Conservation (phyloP, 768 basidiomycete species). For the Collybia mongolica region DNA sequence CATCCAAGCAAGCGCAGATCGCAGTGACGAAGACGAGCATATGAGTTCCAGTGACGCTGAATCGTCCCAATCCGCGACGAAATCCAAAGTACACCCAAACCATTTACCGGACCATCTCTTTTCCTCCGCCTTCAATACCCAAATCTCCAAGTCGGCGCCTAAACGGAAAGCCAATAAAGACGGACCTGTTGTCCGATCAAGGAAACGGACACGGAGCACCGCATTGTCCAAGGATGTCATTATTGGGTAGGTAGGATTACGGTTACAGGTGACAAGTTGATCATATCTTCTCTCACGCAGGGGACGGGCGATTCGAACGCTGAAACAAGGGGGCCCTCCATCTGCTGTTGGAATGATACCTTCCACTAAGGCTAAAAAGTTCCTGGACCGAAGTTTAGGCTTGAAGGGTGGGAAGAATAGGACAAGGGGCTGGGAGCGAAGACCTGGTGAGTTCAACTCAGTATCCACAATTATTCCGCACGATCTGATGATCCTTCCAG, state of each 20-base stretch:
- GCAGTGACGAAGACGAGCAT: background rate
- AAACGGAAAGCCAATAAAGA: slow-evolving; percentile 21
- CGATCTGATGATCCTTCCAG: slow-evolving; percentile 24
- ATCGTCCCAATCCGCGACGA: slow-evolving; percentile 3
- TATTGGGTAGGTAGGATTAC: slow-evolving; percentile 45
- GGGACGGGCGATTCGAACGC: slow-evolving; percentile 50
- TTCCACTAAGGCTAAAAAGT: slow-evolving; percentile 46
- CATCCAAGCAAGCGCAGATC: background rate
- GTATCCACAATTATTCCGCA: background rate
- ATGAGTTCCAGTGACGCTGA: background rate
- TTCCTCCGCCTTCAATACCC: slow-evolving; percentile 48
- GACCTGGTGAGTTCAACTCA: slow-evolving; percentile 42
- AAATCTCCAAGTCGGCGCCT: slow-evolving; percentile 14
- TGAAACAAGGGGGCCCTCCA: slow-evolving; percentile 27
- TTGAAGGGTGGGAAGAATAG: slow-evolving; percentile 38
- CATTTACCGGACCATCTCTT: slow-evolving; percentile 72
- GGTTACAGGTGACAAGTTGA: background rate
- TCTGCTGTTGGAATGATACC: slow-evolving; percentile 44
- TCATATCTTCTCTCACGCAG: slow-evolving; percentile 26
- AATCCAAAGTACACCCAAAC: slow-evolving; percentile 29
- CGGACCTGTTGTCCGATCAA: slow-evolving; percentile 19
- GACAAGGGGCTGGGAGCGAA: slow-evolving; percentile 56
- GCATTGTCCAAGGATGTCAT: slow-evolving; percentile 46
- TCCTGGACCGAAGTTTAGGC: slow-evolving; percentile 50
- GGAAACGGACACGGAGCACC: slow-evolving; percentile 27